Conservation (phyloP, 73 alveolate genomes). For the Breviolum minutum region DNA sequence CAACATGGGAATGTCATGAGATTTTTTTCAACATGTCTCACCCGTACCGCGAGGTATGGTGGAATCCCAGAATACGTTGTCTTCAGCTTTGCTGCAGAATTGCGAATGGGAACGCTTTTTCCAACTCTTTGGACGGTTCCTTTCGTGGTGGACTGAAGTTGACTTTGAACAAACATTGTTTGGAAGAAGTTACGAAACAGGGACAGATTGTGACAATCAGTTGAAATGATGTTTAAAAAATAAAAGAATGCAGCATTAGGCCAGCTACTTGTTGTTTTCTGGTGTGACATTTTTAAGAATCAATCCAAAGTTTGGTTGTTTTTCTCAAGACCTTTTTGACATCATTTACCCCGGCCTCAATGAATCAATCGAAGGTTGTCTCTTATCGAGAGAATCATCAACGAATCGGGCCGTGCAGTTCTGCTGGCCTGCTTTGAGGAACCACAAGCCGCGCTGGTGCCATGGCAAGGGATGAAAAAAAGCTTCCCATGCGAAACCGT, state of each 20-base stretch:
- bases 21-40: background rate
- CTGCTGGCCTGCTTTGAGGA: constrained; percentile 80
- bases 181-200: background rate
- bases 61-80: background rate
- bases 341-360: background rate
- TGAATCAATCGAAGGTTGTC: background rate
- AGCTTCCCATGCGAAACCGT: background rate
- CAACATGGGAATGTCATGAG: background rate
- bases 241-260: too few species aligned
- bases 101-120: constrained; percentile 70
- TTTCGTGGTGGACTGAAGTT: background rate
- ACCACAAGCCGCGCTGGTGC: constrained; percentile 54
- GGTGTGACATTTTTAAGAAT: background rate
- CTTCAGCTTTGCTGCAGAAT: constrained; percentile 28
- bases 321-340: background rate
- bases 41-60: background rate
- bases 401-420: constrained; percentile 61
- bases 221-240: too few species aligned
- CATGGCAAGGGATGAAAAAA: background rate
- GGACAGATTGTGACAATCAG: background rate
- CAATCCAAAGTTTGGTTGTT: background rate
- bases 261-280: too few species aligned
- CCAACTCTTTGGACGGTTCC: constrained; percentile 65
- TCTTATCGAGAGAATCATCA: constrained; percentile 64
- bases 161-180: background rate